Conservation (phyloP, 192 early-diverging fungal species). For the Entophlyctis helioformis region DNA sequence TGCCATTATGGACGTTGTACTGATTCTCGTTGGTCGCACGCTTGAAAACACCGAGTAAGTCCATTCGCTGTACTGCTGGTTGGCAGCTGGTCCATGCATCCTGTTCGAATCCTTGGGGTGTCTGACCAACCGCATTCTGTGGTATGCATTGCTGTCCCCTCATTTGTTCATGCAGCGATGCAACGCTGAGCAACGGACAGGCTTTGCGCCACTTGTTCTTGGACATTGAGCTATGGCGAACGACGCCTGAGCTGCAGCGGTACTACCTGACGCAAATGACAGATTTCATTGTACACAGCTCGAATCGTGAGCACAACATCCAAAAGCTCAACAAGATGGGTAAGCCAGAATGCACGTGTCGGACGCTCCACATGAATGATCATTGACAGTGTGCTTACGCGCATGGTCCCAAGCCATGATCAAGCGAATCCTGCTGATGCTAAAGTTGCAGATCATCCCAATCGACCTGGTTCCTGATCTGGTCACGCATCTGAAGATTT, state of each 20-base stretch:
- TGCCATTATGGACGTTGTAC: no score
- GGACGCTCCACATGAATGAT: no score
- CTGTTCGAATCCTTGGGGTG: no score
- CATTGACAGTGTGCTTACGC: no score
- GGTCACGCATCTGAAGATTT: conserved; percentile 49
- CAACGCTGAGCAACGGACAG: no score
- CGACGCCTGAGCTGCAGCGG: conserved; percentile 38
- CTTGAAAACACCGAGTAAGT: no score
- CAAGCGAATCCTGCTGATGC: conserved; percentile 7
- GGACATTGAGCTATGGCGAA: conserved; percentile 60
- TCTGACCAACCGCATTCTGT: no score
- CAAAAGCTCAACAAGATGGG: conserved; percentile 44
- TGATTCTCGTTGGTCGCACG: no score
- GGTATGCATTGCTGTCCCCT: no score
- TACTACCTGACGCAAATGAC: conserved; percentile 48
- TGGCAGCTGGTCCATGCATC: no score
- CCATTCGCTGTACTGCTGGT: no score
- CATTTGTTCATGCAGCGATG: no score
- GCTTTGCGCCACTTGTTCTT: conserved; percentile 49
- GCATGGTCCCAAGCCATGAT: conserved; percentile 5
- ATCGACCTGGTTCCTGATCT: conserved; percentile 19
- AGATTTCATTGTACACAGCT: conserved; percentile 8
- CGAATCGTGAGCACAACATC: conserved; percentile 38
- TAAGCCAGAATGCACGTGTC: conserved; percentile 20
- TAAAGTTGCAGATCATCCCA: conserved; percentile 3